Base-by-base conservation (phyloP, 2,329 filamentous ascomycete species). In the Ambrosiella beaveri region DNA sequence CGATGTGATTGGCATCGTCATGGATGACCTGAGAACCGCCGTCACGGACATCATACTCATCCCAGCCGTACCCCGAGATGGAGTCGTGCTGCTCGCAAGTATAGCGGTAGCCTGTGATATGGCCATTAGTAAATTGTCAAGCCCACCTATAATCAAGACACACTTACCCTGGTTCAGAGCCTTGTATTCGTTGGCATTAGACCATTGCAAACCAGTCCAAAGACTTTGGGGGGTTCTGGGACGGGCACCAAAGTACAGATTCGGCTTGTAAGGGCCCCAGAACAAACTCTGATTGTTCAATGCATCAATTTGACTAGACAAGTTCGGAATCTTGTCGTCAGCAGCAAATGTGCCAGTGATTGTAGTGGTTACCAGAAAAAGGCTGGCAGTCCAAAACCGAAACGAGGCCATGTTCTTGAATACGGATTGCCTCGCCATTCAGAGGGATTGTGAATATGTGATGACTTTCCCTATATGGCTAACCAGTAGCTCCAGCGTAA, bases 61-160 rank as follows among this genome's bases (percentile, higher is more conserved):
- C 90, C 93, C 93, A 98, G 62, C 93, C 93, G 69, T 98, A 98
- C 58, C 91, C 91, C 53, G 82, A 85, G 78, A 98, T 95, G 63
- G 86, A 86, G 68, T 94, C 88, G 68, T 93, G 81, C 69, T 98
- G 93, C 70, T 97, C 93, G 71, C 93, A 98, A 0, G 93, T 96
- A 69, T 95, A 89, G 63, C 93, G 83, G 19, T 54, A 60, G 9
- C 52, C 56, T 54, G 17, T 15, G 49, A 36, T 13, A 38, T 13
- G 13, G 39, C 38, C 39, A 39, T 17, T 39, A 36, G 9, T 19
- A n/a, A 19, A 52, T 13, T 7, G 13, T 19, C 45, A 13, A 38
- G 35, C 37, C n/a, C 17, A 45, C 50, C 7, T 36, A n/a, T 17
- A 35, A 27, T 37, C 19, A 12, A 13, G 44, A 39, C 7, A 69